Conservation (phyloP, 2,329 filamentous ascomycete species). For the Pseudocercospora musae region DNA sequence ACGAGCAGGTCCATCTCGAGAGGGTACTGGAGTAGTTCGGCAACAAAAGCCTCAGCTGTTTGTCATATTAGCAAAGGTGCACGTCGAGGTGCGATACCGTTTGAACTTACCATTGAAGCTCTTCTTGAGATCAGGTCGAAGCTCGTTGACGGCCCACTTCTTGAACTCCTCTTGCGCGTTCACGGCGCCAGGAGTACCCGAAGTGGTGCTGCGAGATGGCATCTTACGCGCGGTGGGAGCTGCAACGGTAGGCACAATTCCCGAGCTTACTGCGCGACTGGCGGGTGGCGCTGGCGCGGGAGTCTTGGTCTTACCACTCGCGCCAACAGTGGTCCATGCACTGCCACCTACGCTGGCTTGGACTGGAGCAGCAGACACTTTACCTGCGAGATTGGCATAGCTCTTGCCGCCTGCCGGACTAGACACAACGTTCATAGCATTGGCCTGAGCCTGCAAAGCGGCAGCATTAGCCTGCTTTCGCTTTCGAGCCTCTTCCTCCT, state of each 20-base stretch:
- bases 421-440: conserved; percentile 41
- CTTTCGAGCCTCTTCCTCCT: conserved; percentile 90
- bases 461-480: conserved; percentile 61
- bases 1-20: conserved; percentile 77
- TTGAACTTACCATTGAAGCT: conserved; percentile 61
- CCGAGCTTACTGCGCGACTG: conserved; percentile 48
- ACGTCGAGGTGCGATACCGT: background rate
- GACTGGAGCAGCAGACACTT: conserved; percentile 50
- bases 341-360: conserved; percentile 47
- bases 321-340: conserved; percentile 94
- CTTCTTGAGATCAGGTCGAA: conserved; percentile 69
- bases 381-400: conserved; percentile 91
- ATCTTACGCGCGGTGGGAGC: conserved; percentile 35
- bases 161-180: conserved; percentile 86
- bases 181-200: conserved; percentile 48
- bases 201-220: conserved; percentile 55
- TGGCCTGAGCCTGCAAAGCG: conserved; percentile 40
- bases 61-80: conserved; percentile 34
- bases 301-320: conserved; percentile 84
- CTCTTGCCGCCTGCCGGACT: conserved; percentile 66
- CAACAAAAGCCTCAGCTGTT: conserved; percentile 75
- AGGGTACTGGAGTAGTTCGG: conserved; percentile 70
- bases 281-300: conserved; percentile 53
- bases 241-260: conserved; percentile 35
- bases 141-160: conserved; percentile 82